Evolutionary conservation across 805 yeast species (phyloP).

Genomic region (Teunomyces panamensis): DNA sequence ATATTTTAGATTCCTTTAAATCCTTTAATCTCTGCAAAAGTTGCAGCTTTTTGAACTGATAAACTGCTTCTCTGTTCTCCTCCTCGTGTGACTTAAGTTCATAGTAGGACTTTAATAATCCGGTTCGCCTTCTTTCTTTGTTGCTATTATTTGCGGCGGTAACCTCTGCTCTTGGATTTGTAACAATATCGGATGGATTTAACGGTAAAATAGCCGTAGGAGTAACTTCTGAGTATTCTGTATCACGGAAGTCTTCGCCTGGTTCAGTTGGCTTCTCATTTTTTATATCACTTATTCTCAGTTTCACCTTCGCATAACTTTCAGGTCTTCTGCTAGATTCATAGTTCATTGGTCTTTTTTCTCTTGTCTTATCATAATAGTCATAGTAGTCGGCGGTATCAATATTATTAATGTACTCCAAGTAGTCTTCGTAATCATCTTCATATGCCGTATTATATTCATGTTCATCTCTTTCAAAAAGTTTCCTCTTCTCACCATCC

Average conservation of each 20-base stretch:
- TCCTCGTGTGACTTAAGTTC: slow-evolving; percentile 18
- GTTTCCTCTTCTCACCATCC: slow-evolving; percentile 7
- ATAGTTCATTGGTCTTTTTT: not conserved
- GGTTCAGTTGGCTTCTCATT: not conserved
- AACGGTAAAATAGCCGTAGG: not conserved
- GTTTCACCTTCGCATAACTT: slow-evolving; percentile 4
- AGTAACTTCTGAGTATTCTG: not conserved
- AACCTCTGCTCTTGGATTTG: slow-evolving; percentile 10
- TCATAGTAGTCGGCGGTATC: slow-evolving; percentile 18
- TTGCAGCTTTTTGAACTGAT: slow-evolving; percentile 19
- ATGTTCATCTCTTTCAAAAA: slow-evolving; percentile 5
- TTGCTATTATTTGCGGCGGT: slow-evolving; percentile 14
- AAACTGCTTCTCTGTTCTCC: slow-evolving; percentile 17
- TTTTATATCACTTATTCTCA: slow-evolving; percentile 11
- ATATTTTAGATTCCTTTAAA: slow-evolving; percentile 24
- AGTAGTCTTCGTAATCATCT: slow-evolving; percentile 21
- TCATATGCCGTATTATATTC: slow-evolving; percentile 4
- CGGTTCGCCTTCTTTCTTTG: slow-evolving; percentile 23
- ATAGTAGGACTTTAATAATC: slow-evolving; percentile 12
- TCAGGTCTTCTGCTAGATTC: slow-evolving; percentile 6
- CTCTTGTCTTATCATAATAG: slow-evolving; percentile 9
- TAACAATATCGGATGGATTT: slow-evolving; percentile 4
- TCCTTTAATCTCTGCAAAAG: slow-evolving; percentile 23
- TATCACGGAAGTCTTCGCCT: no score
- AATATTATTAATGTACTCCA: slow-evolving; percentile 20